Evolutionary conservation across 768 basidiomycete genomes (phyloP).

Genomic region (Naganishia friedmannii): DNA sequence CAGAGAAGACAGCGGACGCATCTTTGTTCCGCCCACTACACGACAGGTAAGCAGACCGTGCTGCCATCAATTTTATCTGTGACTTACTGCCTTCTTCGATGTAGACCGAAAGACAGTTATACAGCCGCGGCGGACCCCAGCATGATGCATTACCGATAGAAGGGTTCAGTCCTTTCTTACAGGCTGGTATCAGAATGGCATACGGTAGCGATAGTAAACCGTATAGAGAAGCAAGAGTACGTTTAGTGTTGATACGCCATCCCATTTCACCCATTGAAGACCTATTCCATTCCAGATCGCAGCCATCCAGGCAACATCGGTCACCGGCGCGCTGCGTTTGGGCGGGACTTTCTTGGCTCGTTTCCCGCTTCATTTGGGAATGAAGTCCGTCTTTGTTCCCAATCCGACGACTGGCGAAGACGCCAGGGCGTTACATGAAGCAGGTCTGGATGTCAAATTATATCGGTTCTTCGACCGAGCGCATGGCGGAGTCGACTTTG

Average conservation of each 20-base stretch:
- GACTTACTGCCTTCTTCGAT: neutral
- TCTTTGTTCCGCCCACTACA: conserved; percentile 50
- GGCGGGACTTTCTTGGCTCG: conserved; percentile 47
- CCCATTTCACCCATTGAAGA: neutral
- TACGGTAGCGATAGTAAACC: conserved; percentile 44
- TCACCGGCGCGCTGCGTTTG: conserved; percentile 44
- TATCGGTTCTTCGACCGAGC: conserved; percentile 43
- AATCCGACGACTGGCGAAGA: conserved; percentile 47
- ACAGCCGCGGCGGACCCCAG: conserved; percentile 32
- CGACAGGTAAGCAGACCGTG: conserved; percentile 34
- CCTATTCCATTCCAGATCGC: conserved; percentile 36
- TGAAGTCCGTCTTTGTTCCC: conserved; percentile 41
- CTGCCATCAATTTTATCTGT: neutral
- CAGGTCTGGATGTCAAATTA: conserved; percentile 45
- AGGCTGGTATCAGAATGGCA: conserved; percentile 40
- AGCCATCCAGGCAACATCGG: conserved; percentile 42
- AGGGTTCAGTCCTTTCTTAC: conserved; percentile 44
- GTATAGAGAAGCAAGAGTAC: conserved; percentile 40
- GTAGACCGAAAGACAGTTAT: conserved; percentile 38
- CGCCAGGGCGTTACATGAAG: conserved; percentile 39
- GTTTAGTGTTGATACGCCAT: conserved; percentile 52
- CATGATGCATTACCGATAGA: conserved; percentile 44
- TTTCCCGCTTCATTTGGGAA: conserved; percentile 32
- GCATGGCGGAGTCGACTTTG: conserved; percentile 47
- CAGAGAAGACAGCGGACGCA: conserved; percentile 45